Evolutionary conservation across 176 grass and related monocot genomes (phyloP), one percentile per base, ranked within the genome.

Genomic region (Pontederia crassipes): DNA sequence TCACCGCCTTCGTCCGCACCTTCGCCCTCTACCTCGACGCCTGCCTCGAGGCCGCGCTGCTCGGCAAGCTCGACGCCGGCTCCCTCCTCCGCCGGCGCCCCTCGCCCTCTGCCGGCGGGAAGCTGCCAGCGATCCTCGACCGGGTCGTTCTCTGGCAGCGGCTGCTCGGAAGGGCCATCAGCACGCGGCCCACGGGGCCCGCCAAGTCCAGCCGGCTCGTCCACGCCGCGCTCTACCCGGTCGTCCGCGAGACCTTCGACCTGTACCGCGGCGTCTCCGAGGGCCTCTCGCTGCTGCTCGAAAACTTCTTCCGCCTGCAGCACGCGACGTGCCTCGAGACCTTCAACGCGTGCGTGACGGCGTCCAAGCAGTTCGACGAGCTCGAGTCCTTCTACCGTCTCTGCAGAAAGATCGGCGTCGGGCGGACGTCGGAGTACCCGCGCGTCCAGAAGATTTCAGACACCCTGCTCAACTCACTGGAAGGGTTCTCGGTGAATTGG

Each of bases 371-470:
- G 48, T 81, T 81, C 46, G 46, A 76, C 51, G 73, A 81, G 66
- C 73, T 81, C 26, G 72, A 81, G 46, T 75, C 72, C 10, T 74
- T 81, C 54, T 81, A 76, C 35, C 27, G 18, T 4, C 15, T 65
- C 9, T 81, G 79, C 26, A 76, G 66, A n/a, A 72, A 72, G n/a
- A 76, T 81, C 12, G 79, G 73, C 49, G 52, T 76, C 14, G 79
- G 72, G 51, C 65, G 61, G 66, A 45, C 46, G 65, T 56, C 58
- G 4, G 73, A 81, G 52, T 81, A 81, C 67, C 79, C 79, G 17
- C 12, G 46, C 53, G 73, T 81, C 46, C 73, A 66, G 35, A 71
- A 54, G 46, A 81, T 81, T 62, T 71, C 79, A 0, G 27, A n/a
- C 9, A 13, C 20, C 16, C 54, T 81, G 54, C 72, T 81, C 16